These are phyloP conservation scores for Populus trichocarpa DNA, from an alignment of 441 rosid species.

Conservation along the genomic window DNA sequence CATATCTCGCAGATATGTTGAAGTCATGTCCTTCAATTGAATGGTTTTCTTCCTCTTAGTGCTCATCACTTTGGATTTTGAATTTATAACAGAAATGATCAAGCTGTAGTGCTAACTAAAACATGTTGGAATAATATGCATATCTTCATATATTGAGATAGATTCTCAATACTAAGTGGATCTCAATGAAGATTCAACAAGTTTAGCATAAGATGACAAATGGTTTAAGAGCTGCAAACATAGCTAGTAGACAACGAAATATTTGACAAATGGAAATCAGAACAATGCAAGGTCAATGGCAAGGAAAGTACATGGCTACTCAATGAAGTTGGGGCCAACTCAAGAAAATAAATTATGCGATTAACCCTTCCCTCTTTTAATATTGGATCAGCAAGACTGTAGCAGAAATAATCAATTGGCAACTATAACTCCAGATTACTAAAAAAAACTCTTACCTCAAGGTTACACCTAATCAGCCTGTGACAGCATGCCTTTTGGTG, in stretches of 20 bases:
- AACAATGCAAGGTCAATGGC: slow-evolving; percentile 15
- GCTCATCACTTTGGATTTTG: neutral
- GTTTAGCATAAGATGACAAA: neutral
- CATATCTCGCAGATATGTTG: too few species aligned
- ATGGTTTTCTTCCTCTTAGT: too few species aligned
- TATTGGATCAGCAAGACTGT: slow-evolving; percentile 2
- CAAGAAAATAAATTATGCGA: neutral
- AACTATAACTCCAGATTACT: slow-evolving; percentile 2
- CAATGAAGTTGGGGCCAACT: slow-evolving; percentile 13
- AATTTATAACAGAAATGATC: neutral
- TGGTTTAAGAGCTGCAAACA: neutral
- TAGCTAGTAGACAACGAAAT: neutral
- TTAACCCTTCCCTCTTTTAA: neutral
- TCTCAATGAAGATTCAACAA: neutral
- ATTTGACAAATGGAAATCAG: slow-evolving; percentile 16
- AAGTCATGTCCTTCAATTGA: too few species aligned
- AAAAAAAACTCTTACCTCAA: slow-evolving; percentile 12
- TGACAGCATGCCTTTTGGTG: slow-evolving; percentile 11
- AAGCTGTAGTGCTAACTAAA: neutral
- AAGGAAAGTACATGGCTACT: slow-evolving; percentile 25
- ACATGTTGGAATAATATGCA: neutral
- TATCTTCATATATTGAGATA: too few species aligned
- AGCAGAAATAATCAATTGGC: neutral
- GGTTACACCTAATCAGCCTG: slow-evolving; percentile 4
- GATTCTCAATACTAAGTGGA: neutral